Percentiles rank a stretch among this genome's conserved stretches.
Conservation (phyloP, 176 grass and related monocot genomes). For the Saccharum spontaneum region DNA sequence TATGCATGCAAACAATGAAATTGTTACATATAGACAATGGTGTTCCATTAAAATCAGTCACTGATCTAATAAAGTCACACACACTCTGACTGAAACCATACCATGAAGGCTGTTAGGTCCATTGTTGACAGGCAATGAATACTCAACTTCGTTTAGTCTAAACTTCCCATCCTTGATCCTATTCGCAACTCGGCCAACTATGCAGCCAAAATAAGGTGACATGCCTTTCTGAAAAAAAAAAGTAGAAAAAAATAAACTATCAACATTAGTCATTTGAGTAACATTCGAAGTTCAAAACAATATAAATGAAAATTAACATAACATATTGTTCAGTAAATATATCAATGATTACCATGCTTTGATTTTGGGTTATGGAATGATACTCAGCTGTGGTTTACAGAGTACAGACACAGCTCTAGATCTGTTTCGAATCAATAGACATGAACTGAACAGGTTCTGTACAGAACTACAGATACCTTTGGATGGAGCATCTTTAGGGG, state of each 20-base stretch:
- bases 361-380: neutral
- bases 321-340: neutral
- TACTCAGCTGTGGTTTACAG: neutral
- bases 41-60: neutral
- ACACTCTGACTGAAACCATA: constrained; percentile 18
- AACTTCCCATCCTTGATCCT: constrained; percentile 81
- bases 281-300: constrained; percentile 4
- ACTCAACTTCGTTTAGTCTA: constrained; percentile 51
- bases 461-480: neutral
- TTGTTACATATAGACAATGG: neutral
- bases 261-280: neutral
- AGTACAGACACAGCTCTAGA: neutral
- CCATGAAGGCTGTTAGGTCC: constrained; percentile 82
- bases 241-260: neutral
- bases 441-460: neutral
- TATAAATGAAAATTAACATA: constrained; percentile 1
- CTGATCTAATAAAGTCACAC: neutral
- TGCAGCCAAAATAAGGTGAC: constrained; percentile 90
- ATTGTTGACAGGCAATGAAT: constrained; percentile 78
- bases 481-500: neutral
- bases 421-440: neutral
- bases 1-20: neutral
- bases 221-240: constrained; percentile 50
- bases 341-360: neutral
- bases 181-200: constrained; percentile 90